Percentiles rank a stretch among this genome's conserved stretches.
phyloP scores from a whole-genome alignment of 2,329 filamentous ascomycete genomes.

The Myriosclerotinia curreyana region DNA sequence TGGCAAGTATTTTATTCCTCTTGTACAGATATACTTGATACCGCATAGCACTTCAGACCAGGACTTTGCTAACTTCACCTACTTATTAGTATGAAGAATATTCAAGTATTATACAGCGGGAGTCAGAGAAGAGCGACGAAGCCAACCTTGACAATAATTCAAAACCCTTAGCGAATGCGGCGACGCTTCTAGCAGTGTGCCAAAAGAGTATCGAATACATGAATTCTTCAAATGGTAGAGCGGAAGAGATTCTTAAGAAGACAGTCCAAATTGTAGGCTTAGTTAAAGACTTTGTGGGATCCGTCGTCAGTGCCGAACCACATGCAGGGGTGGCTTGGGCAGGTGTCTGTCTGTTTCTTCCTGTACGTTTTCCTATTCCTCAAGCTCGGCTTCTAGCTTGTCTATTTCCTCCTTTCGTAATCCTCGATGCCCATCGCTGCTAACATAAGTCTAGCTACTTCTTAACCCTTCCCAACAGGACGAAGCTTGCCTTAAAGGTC shows the following conservation, averaged over 20 bases:
- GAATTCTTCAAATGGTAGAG: background rate
- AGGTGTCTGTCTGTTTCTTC: conserved; percentile 8
- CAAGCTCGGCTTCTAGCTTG: background rate
- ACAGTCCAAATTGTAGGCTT: background rate
- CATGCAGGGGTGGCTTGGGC: conserved; percentile 12
- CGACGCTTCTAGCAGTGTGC: background rate
- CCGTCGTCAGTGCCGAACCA: background rate
- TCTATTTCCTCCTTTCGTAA: background rate
- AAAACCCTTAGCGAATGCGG: background rate
- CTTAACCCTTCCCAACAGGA: conserved; percentile 5
- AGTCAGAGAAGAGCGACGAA: background rate
- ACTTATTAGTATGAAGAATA: background rate
- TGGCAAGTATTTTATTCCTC: background rate
- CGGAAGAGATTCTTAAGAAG: background rate
- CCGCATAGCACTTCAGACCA: background rate
- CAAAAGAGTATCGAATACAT: background rate
- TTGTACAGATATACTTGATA: background rate
- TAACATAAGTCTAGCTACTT: background rate
- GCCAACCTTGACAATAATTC: background rate
- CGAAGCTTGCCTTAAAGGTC: conserved; percentile 1
- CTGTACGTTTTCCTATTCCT: background rate
- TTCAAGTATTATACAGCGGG: background rate
- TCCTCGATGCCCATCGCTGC: background rate
- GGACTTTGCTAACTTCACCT: background rate
- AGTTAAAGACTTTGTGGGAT: conserved; percentile 3